Percentiles rank a stretch among this genome's conserved stretches.
Evolutionary conservation across 768 basidiomycete genomes (phyloP).

Genomic region (Pleurotus ostreatus): DNA sequence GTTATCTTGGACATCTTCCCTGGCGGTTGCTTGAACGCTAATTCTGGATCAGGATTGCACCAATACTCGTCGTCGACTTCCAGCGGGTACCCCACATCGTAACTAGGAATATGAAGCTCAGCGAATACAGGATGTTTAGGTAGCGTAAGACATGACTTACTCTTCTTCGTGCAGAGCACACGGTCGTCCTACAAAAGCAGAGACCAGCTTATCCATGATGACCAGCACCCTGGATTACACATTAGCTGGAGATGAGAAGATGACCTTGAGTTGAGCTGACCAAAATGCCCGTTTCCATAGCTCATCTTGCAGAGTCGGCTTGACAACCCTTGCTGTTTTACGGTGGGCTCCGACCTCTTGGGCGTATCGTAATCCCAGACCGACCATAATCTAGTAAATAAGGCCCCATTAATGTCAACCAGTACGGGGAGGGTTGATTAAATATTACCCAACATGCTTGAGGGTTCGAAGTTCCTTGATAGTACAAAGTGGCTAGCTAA

Average conservation of each 20-base stretch:
- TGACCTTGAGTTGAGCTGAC: slow-evolving; percentile 14
- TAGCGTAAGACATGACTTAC: slow-evolving; percentile 25
- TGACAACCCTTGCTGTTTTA: slow-evolving; percentile 24
- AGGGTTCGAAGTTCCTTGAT: slow-evolving; percentile 55
- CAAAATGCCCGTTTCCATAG: slow-evolving; percentile 57
- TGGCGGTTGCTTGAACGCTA: slow-evolving; percentile 50
- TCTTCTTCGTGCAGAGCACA: slow-evolving; percentile 56
- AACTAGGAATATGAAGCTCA: slow-evolving; percentile 29
- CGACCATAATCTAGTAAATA: slow-evolving; percentile 43
- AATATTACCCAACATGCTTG: slow-evolving; percentile 63
- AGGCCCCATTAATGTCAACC: no score
- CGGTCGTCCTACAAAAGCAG: slow-evolving; percentile 49
- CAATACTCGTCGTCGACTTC: slow-evolving; percentile 71
- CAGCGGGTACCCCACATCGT: slow-evolving; percentile 55
- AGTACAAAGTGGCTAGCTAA: slow-evolving; percentile 51
- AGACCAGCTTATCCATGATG: slow-evolving; percentile 15
- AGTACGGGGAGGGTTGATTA: no score
- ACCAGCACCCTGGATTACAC: slow-evolving; percentile 15
- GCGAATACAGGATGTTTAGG: not conserved
- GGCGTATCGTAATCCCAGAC: slow-evolving; percentile 51
- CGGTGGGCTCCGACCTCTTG: slow-evolving; percentile 59
- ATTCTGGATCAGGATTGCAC: slow-evolving; percentile 37
- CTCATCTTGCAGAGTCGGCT: slow-evolving; percentile 47
- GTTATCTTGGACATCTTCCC: slow-evolving; percentile 41
- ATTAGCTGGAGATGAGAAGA: not conserved